Base-by-base conservation (phyloP, 2,329 filamentous ascomycete genomes). In the Pseudogymnoascus sp. region DNA sequence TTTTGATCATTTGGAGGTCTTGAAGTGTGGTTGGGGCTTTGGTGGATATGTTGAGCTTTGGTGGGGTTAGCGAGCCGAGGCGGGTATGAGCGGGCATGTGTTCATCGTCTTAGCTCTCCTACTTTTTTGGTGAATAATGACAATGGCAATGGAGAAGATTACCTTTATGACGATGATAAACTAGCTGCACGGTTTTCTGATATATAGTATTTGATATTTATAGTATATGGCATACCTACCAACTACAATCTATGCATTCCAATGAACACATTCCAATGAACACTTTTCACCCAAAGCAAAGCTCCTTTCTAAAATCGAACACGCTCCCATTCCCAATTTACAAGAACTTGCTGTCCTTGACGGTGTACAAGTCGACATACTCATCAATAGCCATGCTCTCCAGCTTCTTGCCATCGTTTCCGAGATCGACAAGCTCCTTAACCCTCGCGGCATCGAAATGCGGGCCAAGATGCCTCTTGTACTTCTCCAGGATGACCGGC, bases 401-500 rank as follows among this genome's bases (percentile, higher is more conserved):
- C 62, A 97, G 79, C 76, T 82, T 86, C 76, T 87, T 84, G 64
- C 81, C 78, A 75, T 96, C 85, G 76, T 88, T 84, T 69, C 90
- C 89, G 60, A 97, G 79, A 68, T 91, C 83, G 60, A 97, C 83
- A 62, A 99, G 82, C 79, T 94, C 82, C 78, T 93, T 84, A 60
- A 97, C 91, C 73, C 87, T 86, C 58, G 82, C 80, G 74, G 90
- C 82, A 65, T 85, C 80, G 77, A 89, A 95, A 80, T 97, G 93
- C 61, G 89, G 90, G 70, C 83, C 84, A 60, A 97, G 80, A 78
- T 99, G 94, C 75, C 90, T 87, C 87, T 92, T 89, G 82, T 91
- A 99, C 83, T 99, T 99, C 76, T 86, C 87, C 70, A 97, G 79
- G 70, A 99, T 97, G 78, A 96, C 90, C 64, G 94, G 94, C 85